These are phyloP conservation scores for Cryptosporidium muris DNA, from an alignment of 169 alveolate genomes.

Conservation along the genomic window DNA sequence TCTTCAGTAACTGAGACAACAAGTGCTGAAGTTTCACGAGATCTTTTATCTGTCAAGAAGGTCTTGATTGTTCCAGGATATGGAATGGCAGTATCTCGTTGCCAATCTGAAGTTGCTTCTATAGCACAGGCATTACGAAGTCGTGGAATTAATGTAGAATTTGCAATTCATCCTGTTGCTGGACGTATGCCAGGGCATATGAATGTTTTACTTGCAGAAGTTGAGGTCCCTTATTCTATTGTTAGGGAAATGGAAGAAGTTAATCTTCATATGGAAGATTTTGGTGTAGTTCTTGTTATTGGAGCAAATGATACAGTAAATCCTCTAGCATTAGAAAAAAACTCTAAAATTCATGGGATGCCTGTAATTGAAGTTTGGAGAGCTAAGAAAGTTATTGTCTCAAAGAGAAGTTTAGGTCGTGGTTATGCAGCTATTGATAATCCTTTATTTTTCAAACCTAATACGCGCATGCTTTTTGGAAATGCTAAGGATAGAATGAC, in stretches of 20 bases:
- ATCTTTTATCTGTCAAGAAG: constrained; percentile 80
- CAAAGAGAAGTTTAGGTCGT: constrained; percentile 91
- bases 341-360: constrained; percentile 93
- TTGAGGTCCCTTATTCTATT: constrained; percentile 91
- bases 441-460: constrained; percentile 88
- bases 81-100: constrained; percentile 93
- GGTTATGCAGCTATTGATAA: constrained; percentile 95
- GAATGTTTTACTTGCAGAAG: constrained; percentile 95
- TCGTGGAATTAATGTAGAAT: constrained; percentile 86
- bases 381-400: constrained; percentile 85
- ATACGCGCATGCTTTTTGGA: constrained; percentile 90
- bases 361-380: constrained; percentile 95
- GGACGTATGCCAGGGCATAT: constrained; percentile 98
- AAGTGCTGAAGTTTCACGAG: constrained; percentile 84
- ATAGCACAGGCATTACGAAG: constrained; percentile 78
- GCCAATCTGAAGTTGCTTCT: constrained; percentile 85
- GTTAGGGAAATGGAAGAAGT: constrained; percentile 94
- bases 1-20: constrained; percentile 79
- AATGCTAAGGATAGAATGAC: constrained; percentile 82
- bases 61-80: constrained; percentile 94
- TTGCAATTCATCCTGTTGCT: constrained; percentile 97
- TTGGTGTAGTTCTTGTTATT: constrained; percentile 88
- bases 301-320: constrained; percentile 96
- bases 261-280: constrained; percentile 81
- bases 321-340: constrained; percentile 89